A percentile compares a stretch with the other conserved stretches of the same genome.
These are phyloP conservation scores for Naematelia aurantialba DNA, from an alignment of 768 basidiomycete species.

Conservation along the genomic window DNA sequence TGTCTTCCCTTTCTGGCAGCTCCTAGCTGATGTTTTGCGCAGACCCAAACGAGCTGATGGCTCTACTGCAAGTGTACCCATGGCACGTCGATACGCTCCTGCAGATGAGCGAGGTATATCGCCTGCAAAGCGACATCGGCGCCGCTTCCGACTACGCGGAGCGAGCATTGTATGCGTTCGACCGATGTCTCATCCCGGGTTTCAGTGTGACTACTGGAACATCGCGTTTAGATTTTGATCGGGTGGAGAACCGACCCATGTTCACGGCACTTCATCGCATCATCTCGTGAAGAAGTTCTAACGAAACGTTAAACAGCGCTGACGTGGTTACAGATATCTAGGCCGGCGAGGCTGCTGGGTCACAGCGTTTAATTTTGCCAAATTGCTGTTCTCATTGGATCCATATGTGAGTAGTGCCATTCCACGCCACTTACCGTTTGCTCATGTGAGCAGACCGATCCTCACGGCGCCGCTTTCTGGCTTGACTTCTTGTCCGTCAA, in stretches of 20 bases:
- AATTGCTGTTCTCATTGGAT: slow-evolving; percentile 78
- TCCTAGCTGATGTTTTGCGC: background rate
- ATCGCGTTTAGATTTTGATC: slow-evolving; percentile 80
- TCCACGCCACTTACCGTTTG: background rate
- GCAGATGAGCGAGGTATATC: slow-evolving; percentile 76
- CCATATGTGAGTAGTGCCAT: slow-evolving; percentile 52
- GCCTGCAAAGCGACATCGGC: slow-evolving; percentile 76
- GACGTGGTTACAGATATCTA: slow-evolving; percentile 60
- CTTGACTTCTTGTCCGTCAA: slow-evolving; percentile 83
- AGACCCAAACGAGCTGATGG: slow-evolving; percentile 59
- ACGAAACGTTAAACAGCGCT: slow-evolving; percentile 2
- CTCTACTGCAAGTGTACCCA: slow-evolving; percentile 69
- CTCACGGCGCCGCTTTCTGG: slow-evolving; percentile 72
- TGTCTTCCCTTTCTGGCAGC: slow-evolving; percentile 11
- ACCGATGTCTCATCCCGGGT: slow-evolving; percentile 77
- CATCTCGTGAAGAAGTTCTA: slow-evolving; percentile 59
- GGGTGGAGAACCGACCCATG: slow-evolving; percentile 86
- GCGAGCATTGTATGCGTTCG: slow-evolving; percentile 88
- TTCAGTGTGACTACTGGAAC: slow-evolving; percentile 79
- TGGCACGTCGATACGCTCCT: slow-evolving; percentile 92
- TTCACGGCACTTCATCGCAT: slow-evolving; percentile 83
- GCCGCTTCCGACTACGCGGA: slow-evolving; percentile 84
- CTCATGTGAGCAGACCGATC: slow-evolving; percentile 57
- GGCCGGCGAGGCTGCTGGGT: slow-evolving; percentile 83
- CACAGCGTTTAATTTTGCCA: slow-evolving; percentile 85